Evolutionary conservation across 1,284 basidiomycete genomes (phyloP), one percentile per base, ranked within the genome.

Genomic region (Ustilago bromivora): DNA sequence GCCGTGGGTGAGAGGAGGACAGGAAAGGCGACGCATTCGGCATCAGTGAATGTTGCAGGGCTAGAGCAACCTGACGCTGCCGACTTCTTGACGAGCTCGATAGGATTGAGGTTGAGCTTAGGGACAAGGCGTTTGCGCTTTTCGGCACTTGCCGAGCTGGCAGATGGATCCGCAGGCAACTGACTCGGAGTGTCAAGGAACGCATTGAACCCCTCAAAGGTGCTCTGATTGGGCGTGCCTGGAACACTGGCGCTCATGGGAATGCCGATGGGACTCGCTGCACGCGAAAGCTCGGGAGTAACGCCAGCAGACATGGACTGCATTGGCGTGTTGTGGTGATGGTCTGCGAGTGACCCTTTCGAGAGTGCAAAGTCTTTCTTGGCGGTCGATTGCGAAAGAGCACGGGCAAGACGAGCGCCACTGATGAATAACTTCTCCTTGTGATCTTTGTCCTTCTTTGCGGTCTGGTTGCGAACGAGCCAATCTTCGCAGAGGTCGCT

Each of bases 401-500:
- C 76, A 1, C 75, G 66, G 36, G 76, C 71, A 4, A 74, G 71
- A 4, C 71, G 63, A 0, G 76, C 71, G 15, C 76, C 76, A 36
- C 65, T 71, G 54, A 73, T 66, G 53, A 77, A 72, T 3, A 61
- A 47, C 32, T 70, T 70, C 10, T 68, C 74, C 56, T 66, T 66
- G 53, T 43, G 43, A 1, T 61, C 73, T 40, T 67, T 71, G n/a
- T 71, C 64, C 41, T 65, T 71, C 17, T 57, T 67, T 2, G 62
- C 58, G 15, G 49, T 58, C n/a, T 60, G 79, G 53, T 78, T 85
- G 38, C 77, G 79, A 64, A 81, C 83, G n/a, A 87, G 79, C 82
- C 85, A 87, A 32, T 84, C 78, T 53, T 87, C 86, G 54, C 87
- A 85, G 19, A 85, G 71, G 40, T 85, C 84, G 35, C 86, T 87